Percentiles rank a stretch among this genome's conserved stretches.
These are phyloP conservation scores for Penicillium malachiteum DNA, from an alignment of 495 filamentous ascomycete genomes.

Conservation along the genomic window DNA sequence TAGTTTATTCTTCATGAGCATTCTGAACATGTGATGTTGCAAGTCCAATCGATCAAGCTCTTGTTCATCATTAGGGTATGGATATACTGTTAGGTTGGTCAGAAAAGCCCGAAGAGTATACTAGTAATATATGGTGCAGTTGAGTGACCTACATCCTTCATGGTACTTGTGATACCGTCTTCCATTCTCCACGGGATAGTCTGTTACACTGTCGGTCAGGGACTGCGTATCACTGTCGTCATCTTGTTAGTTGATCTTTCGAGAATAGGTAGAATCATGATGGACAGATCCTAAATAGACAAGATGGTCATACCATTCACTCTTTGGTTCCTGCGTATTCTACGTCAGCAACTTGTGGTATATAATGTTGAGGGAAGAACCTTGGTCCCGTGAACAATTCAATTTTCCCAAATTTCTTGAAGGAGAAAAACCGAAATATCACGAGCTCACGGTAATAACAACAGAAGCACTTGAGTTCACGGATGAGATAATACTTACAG, in stretches of 20 bases:
- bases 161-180: constrained; percentile 58
- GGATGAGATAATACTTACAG: constrained; percentile 16
- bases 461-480: too few species aligned
- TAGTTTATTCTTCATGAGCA: constrained; percentile 50
- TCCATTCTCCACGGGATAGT: constrained; percentile 56
- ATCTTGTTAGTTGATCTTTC: not conserved
- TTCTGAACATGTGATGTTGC: constrained; percentile 60
- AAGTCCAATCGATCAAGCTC: constrained; percentile 56
- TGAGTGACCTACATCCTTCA: constrained; percentile 50
- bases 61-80: constrained; percentile 58
- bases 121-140: not conserved
- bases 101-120: not conserved
- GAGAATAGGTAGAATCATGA: not conserved
- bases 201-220: constrained; percentile 48
- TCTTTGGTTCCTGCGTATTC: constrained; percentile 20
- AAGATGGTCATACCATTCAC: constrained; percentile 21
- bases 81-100: constrained; percentile 37
- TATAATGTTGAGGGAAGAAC: not conserved
- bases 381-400: not conserved
- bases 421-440: too few species aligned
- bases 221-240: constrained; percentile 47
- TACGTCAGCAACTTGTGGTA: constrained; percentile 22
- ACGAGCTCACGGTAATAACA: too few species aligned
- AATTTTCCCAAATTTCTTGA: not conserved
- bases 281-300: not conserved